Evolutionary conservation across 495 filamentous ascomycete species (phyloP).

Genomic region (Penicillium lagena): DNA sequence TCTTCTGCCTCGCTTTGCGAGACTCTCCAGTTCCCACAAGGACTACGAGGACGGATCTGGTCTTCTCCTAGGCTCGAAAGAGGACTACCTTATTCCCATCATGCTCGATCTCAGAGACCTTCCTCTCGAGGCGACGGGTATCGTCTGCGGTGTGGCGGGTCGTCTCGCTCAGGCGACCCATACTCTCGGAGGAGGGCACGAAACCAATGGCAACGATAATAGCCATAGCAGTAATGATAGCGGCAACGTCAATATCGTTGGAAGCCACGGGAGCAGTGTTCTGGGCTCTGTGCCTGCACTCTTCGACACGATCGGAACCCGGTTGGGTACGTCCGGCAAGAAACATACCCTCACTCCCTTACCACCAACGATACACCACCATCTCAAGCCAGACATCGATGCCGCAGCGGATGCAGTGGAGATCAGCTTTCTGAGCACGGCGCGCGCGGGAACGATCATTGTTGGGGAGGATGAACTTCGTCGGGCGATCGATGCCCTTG

Average conservation of each 20-base stretch:
- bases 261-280: conserved; percentile 6
- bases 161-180: conserved; percentile 53
- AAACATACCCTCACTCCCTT: conserved; percentile 1
- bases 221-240: conserved; percentile 5
- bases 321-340: conserved; percentile 5
- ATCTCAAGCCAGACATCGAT: conserved; percentile 35
- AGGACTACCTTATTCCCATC: conserved; percentile 79
- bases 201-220: conserved; percentile 11
- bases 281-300: conserved; percentile 13
- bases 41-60: conserved; percentile 30
- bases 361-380: conserved; percentile 17
- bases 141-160: conserved; percentile 87
- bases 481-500: conserved; percentile 64
- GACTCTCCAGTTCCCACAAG: conserved; percentile 43
- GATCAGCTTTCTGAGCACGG: conserved; percentile 86
- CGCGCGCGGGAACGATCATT: conserved; percentile 84
- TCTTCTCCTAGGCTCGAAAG: conserved; percentile 70
- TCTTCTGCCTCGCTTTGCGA: conserved; percentile 50
- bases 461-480: conserved; percentile 65
- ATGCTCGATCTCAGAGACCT: conserved; percentile 78
- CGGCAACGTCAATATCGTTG: conserved; percentile 6
- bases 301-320: conserved; percentile 12
- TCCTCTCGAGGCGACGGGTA: conserved; percentile 84
- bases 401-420: conserved; percentile 57
- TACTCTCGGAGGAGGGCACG: too few relatives aligned